Evolutionary conservation across 345 rosid species (phyloP).

Genomic region (Camelina sativa): DNA sequence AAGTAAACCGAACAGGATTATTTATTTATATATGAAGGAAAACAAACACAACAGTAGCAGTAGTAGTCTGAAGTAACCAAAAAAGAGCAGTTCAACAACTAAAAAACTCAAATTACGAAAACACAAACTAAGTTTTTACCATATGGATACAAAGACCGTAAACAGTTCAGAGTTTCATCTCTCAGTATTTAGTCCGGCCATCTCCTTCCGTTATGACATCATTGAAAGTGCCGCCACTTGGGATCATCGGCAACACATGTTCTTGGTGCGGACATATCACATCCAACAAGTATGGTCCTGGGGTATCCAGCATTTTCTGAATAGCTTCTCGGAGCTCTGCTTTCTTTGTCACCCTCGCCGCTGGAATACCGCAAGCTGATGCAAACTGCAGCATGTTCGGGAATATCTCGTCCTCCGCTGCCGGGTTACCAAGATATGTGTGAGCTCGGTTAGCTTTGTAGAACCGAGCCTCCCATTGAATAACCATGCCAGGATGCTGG

Average conservation of each 20-base stretch:
- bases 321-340: slow-evolving; percentile 70
- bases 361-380: slow-evolving; percentile 84
- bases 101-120: slow-evolving; percentile 25
- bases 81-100: slow-evolving; percentile 26
- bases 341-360: slow-evolving; percentile 75
- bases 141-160: slow-evolving; percentile 22
- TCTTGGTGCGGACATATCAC: slow-evolving; percentile 97
- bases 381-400: slow-evolving; percentile 89
- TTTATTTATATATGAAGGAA: slow-evolving; percentile 21
- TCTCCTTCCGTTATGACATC: slow-evolving; percentile 91
- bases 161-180: slow-evolving; percentile 6
- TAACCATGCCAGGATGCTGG: slow-evolving; percentile 98
- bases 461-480: slow-evolving; percentile 95
- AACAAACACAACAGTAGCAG: not conserved
- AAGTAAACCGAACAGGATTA: slow-evolving; percentile 30
- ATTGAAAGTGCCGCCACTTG: slow-evolving; percentile 89
- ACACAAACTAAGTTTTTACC: slow-evolving; percentile 26
- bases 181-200: slow-evolving; percentile 68
- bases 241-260: slow-evolving; percentile 97
- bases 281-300: slow-evolving; percentile 88
- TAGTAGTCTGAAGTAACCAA: slow-evolving; percentile 2
- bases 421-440: slow-evolving; percentile 82
- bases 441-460: slow-evolving; percentile 95
- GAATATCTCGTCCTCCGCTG: slow-evolving; percentile 71
- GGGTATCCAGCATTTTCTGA: slow-evolving; percentile 87